Evolutionary conservation across 257 asterid genomes (phyloP), one percentile per base, ranked within the genome.

Genomic region (Echites panduratus): DNA sequence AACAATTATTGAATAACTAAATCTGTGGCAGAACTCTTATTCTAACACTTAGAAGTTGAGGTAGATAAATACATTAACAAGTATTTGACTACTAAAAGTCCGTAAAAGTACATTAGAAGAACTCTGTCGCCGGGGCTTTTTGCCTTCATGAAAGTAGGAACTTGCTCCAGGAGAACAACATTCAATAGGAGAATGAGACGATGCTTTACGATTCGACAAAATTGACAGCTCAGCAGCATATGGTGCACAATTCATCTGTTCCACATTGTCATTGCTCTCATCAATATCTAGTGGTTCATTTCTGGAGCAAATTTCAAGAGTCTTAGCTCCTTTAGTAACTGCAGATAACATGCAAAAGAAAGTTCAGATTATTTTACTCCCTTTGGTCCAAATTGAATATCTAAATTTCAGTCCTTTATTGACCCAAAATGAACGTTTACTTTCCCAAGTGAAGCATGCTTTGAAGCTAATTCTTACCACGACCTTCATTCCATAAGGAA

Each of bases 261-360:
- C 86, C 59, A 35, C 57, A 57, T 40, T 66, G 67, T 48, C 72
- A 70, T 75, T 87, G 79, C 75, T 71, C 78, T 72, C 78, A 70
- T 83, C 91, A 66, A 83, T 76, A 54, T 64, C 76, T 57, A 74
- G 54, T 20, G 67, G 73, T 56, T 80, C 80, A 66, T 49, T 79
- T 76, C 65, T 78, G 17, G 70, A n/a, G 76, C 70, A 50, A 70
- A 66, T 80, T 48, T 44, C 75, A 69, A 20, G 50, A 70, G 73
- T 50, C 53, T 32, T 48, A 48, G 14, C 48, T 79, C 87, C 89
- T 76, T 66, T 64, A 47, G 82, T 75, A 82, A 88, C 97, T 90
- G 76, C 68, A 74, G 75, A 75, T 72, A 44, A 10, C 22, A 26
- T 45, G 74, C 70, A 56, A 64, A 38, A 41, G 69, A 64, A 64